Conservation (phyloP, 2,329 filamentous ascomycete genomes). For the Nannizziopsis barbatae region DNA sequence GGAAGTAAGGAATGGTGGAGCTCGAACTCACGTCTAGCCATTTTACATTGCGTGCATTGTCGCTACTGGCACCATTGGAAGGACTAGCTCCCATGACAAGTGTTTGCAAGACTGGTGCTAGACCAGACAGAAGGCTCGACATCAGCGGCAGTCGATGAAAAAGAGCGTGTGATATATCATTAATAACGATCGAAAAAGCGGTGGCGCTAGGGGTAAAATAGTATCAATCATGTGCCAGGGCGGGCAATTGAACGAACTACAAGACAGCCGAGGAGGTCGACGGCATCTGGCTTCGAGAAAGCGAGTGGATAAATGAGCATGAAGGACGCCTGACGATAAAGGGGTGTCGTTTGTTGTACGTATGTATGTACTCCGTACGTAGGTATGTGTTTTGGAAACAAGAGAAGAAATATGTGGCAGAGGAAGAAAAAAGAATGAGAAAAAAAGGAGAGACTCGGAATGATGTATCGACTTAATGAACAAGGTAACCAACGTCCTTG, state of each 20-base stretch:
- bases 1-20: background rate
- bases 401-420: too few relatives aligned
- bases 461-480: background rate
- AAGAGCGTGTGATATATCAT: slow-evolving; percentile 1
- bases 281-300: too few relatives aligned
- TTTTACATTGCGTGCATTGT: slow-evolving; percentile 25
- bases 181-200: background rate
- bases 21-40: slow-evolving; percentile 30
- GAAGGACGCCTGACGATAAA: background rate
- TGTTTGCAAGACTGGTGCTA: slow-evolving; percentile 1
- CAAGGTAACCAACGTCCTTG: slow-evolving; percentile 2
- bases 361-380: background rate
- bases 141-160: slow-evolving; percentile 7
- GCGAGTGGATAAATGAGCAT: too few relatives aligned
- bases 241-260: too few relatives aligned
- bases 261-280: too few relatives aligned
- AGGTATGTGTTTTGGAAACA: too few relatives aligned
- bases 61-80: background rate
- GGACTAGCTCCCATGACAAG: background rate
- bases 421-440: background rate
- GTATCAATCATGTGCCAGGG: background rate
- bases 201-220: background rate
- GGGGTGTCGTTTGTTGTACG: background rate
- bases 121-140: slow-evolving; percentile 2
- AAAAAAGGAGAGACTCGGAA: background rate